phyloP scores from a whole-genome alignment of 192 early-diverging fungal species.

The Umbelopsis ramanniana region DNA sequence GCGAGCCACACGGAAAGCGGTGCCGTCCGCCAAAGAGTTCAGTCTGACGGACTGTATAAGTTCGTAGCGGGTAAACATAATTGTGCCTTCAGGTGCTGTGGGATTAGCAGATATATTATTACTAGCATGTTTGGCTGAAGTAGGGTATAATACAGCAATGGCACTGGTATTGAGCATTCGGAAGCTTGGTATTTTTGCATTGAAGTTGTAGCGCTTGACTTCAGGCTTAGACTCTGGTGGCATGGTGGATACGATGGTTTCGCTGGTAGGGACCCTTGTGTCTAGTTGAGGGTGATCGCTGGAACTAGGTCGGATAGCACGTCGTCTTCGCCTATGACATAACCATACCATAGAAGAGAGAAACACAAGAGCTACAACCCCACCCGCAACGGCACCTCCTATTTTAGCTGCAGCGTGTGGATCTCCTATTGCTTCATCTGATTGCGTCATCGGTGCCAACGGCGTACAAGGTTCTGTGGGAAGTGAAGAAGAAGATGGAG shows the following conservation, averaged over 20 bases:
- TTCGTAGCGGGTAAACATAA: conserved; percentile 1
- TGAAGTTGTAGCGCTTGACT: conserved; percentile 16
- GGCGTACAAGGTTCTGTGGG: conserved; percentile 16
- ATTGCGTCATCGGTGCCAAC: conserved; percentile 9
- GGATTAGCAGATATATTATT: conserved; percentile 15
- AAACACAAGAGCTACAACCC: not conserved
- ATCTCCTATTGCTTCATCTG: conserved; percentile 8
- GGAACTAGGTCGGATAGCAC: not conserved
- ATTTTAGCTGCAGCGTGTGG: conserved; percentile 13
- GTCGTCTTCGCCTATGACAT: conserved; percentile 12
- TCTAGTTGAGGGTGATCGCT: not conserved
- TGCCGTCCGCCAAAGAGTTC: conserved; percentile 4
- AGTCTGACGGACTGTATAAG: not conserved
- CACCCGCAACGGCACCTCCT: conserved; percentile 7
- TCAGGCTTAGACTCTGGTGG: not conserved
- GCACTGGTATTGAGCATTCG: conserved; percentile 7
- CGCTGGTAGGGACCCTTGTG: not conserved
- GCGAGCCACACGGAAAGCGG: conserved; percentile 5
- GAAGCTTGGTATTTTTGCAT: conserved; percentile 5
- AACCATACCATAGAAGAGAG: not conserved
- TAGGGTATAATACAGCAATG: conserved; percentile 4
- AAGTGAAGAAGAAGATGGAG: not conserved
- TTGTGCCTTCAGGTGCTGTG: conserved; percentile 4
- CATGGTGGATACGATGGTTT: not conserved
- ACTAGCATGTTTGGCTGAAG: not conserved